phyloP scores from a whole-genome alignment of 208 protist species.

The Wallacemonas sp. region DNA sequence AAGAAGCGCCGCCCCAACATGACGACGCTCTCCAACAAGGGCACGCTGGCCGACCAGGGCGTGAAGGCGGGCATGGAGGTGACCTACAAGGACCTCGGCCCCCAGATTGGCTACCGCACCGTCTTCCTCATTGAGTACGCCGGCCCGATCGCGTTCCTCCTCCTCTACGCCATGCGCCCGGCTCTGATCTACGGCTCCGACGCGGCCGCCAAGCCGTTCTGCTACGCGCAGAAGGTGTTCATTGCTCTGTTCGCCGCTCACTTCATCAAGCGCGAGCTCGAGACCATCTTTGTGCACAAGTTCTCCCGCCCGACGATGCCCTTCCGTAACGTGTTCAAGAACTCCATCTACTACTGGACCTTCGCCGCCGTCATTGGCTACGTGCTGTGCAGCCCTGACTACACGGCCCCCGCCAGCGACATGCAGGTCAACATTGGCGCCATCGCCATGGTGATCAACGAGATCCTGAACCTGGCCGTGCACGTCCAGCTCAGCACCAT shows the following conservation, averaged over 20 bases:
- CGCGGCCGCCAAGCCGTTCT: slow-evolving; percentile 33
- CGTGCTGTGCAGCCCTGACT: slow-evolving; percentile 86
- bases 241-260: slow-evolving; percentile 87
- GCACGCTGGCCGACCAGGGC: slow-evolving; percentile 59
- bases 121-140: slow-evolving; percentile 96
- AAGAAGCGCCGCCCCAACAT: slow-evolving; percentile 43
- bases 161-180: slow-evolving; percentile 78
- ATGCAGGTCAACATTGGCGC: slow-evolving; percentile 51
- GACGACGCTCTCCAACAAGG: slow-evolving; percentile 48
- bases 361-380: slow-evolving; percentile 92
- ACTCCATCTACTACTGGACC: slow-evolving; percentile 96
- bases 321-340: slow-evolving; percentile 95
- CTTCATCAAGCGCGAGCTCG: slow-evolving; percentile 94
- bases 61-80: slow-evolving; percentile 69
- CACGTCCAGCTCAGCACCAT: slow-evolving; percentile 91
- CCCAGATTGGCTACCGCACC: slow-evolving; percentile 92
- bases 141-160: slow-evolving; percentile 91
- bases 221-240: slow-evolving; percentile 80
- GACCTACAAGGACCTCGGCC: slow-evolving; percentile 92
- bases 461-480: slow-evolving; percentile 91
- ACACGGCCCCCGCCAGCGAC: slow-evolving; percentile 65
- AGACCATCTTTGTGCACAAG: slow-evolving; percentile 95
- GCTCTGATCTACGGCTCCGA: slow-evolving; percentile 70
- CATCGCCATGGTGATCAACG: slow-evolving; percentile 65
- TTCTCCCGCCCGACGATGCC: slow-evolving; percentile 95